These are phyloP conservation scores for Sarocladium brachiariae DNA, from an alignment of 2,329 filamentous ascomycete species.

Conservation along the genomic window DNA sequence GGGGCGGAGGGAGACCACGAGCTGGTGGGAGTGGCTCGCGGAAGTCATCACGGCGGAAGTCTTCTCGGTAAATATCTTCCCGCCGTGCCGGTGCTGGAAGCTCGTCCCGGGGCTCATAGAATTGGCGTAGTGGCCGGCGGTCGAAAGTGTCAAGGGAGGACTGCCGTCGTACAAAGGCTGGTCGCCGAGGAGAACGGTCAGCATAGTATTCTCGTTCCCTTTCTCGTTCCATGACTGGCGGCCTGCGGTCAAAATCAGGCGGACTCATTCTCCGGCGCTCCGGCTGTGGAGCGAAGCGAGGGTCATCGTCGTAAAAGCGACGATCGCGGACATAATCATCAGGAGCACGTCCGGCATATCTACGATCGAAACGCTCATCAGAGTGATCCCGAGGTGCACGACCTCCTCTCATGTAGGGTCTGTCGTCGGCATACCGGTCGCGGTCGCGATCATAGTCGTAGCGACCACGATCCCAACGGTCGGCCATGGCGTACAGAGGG, in stretches of 20 bases:
- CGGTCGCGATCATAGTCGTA: constrained; percentile 32
- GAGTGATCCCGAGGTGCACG: constrained; percentile 35
- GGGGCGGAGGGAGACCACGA: constrained; percentile 32
- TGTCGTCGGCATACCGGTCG: constrained; percentile 47
- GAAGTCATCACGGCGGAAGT: constrained; percentile 38
- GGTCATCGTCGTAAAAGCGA: constrained; percentile 35
- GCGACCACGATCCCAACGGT: constrained; percentile 51
- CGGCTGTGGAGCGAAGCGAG: constrained; percentile 28
- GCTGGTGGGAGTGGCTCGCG: constrained; percentile 6
- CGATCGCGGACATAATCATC: background rate
- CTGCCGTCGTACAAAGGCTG: constrained; percentile 67
- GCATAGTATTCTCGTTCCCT: constrained; percentile 45
- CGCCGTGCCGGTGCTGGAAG: constrained; percentile 52
- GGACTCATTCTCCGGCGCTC: constrained; percentile 22
- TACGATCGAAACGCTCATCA: constrained; percentile 43
- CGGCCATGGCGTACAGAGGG: too few relatives aligned
- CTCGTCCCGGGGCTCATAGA: constrained; percentile 49
- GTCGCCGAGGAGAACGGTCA: constrained; percentile 50
- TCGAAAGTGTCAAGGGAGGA: constrained; percentile 89
- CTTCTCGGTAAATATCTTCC: constrained; percentile 43
- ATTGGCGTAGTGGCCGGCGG: constrained; percentile 51
- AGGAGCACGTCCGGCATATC: constrained; percentile 22
- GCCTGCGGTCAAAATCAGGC: constrained; percentile 42
- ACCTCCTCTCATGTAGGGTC: constrained; percentile 30
- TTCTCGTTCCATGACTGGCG: constrained; percentile 42